phyloP scores from a whole-genome alignment of 129 eudicot genomes.

The Ambrosia trifida region DNA sequence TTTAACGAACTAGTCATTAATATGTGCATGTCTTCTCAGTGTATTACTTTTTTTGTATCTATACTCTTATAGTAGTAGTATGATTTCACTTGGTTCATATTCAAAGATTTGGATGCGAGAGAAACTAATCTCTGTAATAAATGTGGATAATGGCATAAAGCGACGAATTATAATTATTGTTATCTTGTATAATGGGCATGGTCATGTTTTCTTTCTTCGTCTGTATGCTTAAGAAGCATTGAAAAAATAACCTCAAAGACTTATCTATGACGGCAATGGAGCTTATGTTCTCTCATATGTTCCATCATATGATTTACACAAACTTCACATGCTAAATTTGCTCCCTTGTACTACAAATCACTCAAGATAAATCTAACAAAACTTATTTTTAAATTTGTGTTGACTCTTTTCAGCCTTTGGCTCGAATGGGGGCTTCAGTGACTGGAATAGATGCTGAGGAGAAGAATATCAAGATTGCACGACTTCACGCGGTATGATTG shows the following conservation, averaged over 20 bases:
- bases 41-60: constrained; percentile 4
- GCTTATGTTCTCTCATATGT: not conserved
- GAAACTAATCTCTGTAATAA: not conserved
- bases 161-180: not conserved
- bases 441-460: constrained; percentile 96
- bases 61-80: not conserved
- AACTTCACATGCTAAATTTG: not conserved
- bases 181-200: not conserved
- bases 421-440: constrained; percentile 95
- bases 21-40: constrained; percentile 3
- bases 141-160: not conserved
- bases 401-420: constrained; percentile 66
- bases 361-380: not conserved
- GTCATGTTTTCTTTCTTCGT: not conserved
- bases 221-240: constrained; percentile 4
- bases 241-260: not conserved
- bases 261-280: constrained; percentile 1
- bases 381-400: not conserved
- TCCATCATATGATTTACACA: not conserved
- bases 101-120: not conserved
- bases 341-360: constrained; percentile 14
- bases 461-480: constrained; percentile 83
- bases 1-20: constrained; percentile 5
- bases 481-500: constrained; percentile 75
- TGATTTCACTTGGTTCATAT: not conserved